Base-by-base conservation (phyloP, 768 basidiomycete genomes). In the Candolleomyces efflorescens region DNA sequence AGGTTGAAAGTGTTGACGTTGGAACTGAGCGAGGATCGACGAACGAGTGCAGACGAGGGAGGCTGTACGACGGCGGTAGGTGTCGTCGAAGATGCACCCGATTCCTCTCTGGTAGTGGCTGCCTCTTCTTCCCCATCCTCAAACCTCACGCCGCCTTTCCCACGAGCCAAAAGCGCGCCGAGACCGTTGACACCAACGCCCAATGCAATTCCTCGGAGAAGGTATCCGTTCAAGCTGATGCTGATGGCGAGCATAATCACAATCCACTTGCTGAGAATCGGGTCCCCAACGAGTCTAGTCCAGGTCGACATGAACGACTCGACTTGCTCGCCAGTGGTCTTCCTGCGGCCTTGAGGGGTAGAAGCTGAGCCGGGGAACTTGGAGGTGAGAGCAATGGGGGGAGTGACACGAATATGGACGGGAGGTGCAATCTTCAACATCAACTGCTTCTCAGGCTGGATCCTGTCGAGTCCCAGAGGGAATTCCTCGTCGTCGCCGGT, bases 231-330 rank as follows among this genome's bases (percentile, higher is more conserved):
- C 57, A 99, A 78, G 56, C 87, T 82, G 58, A 98, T 89, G 59
- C 88, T 90, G 59, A 96, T 81, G 2, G 86, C 89, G 22, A 99
- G 83, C 15, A 90, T 79, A 56, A 92, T 80, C 50, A 98, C 91
- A 68, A 98, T 94, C 90, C 92, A 95, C 75, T 98, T 98, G 65
- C 84, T 87, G 60, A 98, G 74, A 52, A 98, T 83, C 1, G 96
- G 96, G 67, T 99, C 96, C 38, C 94, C 94, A 52, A 98, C 93
- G 62, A 98, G 85, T 13, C 78, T 75, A 9, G 92, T 92, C 95
- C 95, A 98, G 3, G 83, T 81, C 44, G 84, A 83, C 90, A 97
- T 91, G 78, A 95, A 95, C 59, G 82, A 79, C 59, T 95, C 93
- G 54, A 96, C 74, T 20, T 82, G 73, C 58, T 86, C 84, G 23